These are phyloP conservation scores for Nymphaea colorata DNA, from an alignment of 164 flowering plant species.

Conservation along the genomic window DNA sequence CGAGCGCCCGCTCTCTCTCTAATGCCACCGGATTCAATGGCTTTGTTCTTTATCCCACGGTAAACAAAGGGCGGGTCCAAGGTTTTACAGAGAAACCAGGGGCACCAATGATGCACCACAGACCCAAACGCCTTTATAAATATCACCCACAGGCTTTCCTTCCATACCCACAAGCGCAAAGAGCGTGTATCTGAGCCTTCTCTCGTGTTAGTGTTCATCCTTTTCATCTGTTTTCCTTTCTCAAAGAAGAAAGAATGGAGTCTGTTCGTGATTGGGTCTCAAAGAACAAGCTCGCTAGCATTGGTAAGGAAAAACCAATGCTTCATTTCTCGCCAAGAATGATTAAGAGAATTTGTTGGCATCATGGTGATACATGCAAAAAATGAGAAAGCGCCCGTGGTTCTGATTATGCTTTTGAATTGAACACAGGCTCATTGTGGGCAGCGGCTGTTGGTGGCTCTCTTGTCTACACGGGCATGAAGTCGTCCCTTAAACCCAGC, in stretches of 20 bases:
- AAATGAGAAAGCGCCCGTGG: neutral
- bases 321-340: neutral
- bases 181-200: neutral
- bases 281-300: constrained; percentile 71
- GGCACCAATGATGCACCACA: neutral
- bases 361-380: neutral
- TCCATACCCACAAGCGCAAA: neutral
- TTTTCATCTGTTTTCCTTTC: neutral
- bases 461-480: constrained; percentile 31
- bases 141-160: neutral
- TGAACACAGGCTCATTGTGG: constrained; percentile 48
- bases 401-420: neutral
- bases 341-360: neutral
- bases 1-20: too few relatives aligned
- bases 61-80: too few relatives aligned
- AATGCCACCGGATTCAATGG: too few relatives aligned
- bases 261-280: constrained; percentile 55
- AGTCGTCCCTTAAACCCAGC: constrained; percentile 52
- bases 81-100: neutral
- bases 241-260: neutral
- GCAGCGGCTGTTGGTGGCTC: constrained; percentile 68
- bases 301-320: constrained; percentile 27
- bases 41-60: too few relatives aligned
- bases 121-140: neutral
- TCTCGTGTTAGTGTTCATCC: neutral